Base-by-base conservation (phyloP, 768 basidiomycete genomes). In the Trametes maxima region DNA sequence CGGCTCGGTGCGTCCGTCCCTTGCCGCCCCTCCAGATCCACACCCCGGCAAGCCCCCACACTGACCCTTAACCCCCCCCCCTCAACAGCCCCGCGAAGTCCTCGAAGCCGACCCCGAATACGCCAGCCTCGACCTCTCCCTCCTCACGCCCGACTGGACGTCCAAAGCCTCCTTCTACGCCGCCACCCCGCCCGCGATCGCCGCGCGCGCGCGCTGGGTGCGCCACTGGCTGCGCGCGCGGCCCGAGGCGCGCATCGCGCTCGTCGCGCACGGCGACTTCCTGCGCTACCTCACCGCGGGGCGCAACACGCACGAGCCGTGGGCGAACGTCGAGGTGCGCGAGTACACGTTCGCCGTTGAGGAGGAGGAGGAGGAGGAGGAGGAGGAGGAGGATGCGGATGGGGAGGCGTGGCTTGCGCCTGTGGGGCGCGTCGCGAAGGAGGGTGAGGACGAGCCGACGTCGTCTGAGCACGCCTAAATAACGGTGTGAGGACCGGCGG, bases 61-160 rank as follows among this genome's bases (percentile, higher is more conserved):
- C 47, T 17, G 6, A 24, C 42, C 1, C 16, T 21, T 40, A 3
- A 21, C 19, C 19, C 14, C 24, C 22, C 12, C 35, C 11, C 12
- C 45, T 10, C 3, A 10, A 4, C 53, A 71, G 70, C 57, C 66
- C 3, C 67, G 69, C 54, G 68, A 67, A 24, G 65, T 59, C 33
- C 67, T 72, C 48, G 70, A 69, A 54, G 69, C 66, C 3, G 65
- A 67, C 56, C 70, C 70, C 49, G 70, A 72, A 49, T 72, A 63
- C 62, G 66, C 64, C n/a, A 68, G 67, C 3, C 63, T 72, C 35
- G 69, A 72, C 55, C 65, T 72, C 62, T 68, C 67, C 55, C 33
- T 36, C 45, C 67, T 72, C 48, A 68, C 67, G 44, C 70, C 70
- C 35, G 69, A 66, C 59, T 72, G 70, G 70, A 70, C 54, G 24